Base-by-base conservation (phyloP, 2,329 filamentous ascomycete species). In the Trichoderma atroviride region DNA sequence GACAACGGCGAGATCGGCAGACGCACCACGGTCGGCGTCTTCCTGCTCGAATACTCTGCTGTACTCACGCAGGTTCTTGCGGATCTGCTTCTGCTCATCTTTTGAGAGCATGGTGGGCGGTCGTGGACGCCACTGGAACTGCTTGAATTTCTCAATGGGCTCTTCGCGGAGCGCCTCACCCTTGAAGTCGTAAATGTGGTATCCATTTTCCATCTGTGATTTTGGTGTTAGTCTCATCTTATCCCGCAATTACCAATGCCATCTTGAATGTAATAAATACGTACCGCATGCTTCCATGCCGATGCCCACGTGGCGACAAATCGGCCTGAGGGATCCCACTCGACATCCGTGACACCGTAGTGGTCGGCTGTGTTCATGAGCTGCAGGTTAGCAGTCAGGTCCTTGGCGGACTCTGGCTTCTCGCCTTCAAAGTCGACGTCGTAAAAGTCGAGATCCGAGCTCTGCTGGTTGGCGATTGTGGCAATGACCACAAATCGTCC, bases 51-150 rank as follows among this genome's bases (percentile, higher is more conserved):
- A 99, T 73, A 92, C 86, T 79, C 93, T 92, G 80, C 91, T 93
- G 88, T 97, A 99, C 82, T 98, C 96, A 75, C 95, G 92, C 68
- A 99, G 90, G 83, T 97, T 99, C 89, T 97, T 97, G 84, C 96
- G 95, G 77, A 98, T 93, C 77, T 92, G 88, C 87, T 97, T 97
- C 85, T 98, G 96, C 85, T 99, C 95, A 72, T 98, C 95, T 84
- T 97, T 97, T 81, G 88, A 90, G 69, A 99, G 91, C 72, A 99
- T 89, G n/a, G 93, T 96, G 9, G 92, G 80, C 24, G 96, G 96
- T 55, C 96, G 92, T 24, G 96, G 96, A 56, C 96, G 92, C 96
- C 96, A 99, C 72, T 92, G 82, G 83, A 94, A 93, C 82, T 99
- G 96, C 88, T 97, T 97, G 88, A 99, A 98, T 82, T 96, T 96